These are phyloP conservation scores for Bombardia bombarda DNA, from an alignment of 495 filamentous ascomycete genomes.

Conservation along the genomic window DNA sequence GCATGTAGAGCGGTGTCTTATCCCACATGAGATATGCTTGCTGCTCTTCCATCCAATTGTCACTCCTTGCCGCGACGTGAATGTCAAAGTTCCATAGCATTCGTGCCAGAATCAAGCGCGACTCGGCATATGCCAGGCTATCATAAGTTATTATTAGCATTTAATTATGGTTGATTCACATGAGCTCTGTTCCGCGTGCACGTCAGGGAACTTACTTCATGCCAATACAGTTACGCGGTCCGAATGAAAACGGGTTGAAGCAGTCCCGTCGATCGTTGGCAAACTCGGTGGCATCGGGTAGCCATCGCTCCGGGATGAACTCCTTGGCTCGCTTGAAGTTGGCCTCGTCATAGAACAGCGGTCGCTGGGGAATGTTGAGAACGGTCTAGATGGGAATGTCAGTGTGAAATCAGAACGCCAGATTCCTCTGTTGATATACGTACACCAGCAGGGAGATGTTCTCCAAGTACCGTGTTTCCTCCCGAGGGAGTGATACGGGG, in stretches of 20 bases:
- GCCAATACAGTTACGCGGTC: slow-evolving; percentile 42
- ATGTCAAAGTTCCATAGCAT: slow-evolving; percentile 45
- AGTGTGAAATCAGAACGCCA: too few relatives aligned
- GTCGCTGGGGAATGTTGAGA: slow-evolving; percentile 41
- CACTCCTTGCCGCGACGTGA: slow-evolving; percentile 29
- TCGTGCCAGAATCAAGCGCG: slow-evolving; percentile 39
- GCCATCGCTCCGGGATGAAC: slow-evolving; percentile 46
- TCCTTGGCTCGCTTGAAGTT: slow-evolving; percentile 40
- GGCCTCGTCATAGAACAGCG: slow-evolving; percentile 29
- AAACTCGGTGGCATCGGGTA: slow-evolving; percentile 26
- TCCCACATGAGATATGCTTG: too few relatives aligned
- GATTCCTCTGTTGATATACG: too few relatives aligned
- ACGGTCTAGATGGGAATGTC: too few relatives aligned
- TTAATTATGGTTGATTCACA: neutral
- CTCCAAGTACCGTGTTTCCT: slow-evolving; percentile 43
- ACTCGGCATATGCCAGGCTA: slow-evolving; percentile 31
- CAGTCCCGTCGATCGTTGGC: slow-evolving; percentile 34
- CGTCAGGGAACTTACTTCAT: slow-evolving; percentile 26
- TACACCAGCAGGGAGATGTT: too few relatives aligned
- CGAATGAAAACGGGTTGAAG: slow-evolving; percentile 39
- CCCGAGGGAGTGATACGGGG: slow-evolving; percentile 33
- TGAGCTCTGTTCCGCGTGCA: neutral
- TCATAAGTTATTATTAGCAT: too few relatives aligned
- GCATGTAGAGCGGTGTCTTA: too few relatives aligned
- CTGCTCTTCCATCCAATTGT: too few relatives aligned